These are phyloP conservation scores for Talaromyces amestolkiae DNA, from an alignment of 2,329 filamentous ascomycete genomes.

Conservation along the genomic window DNA sequence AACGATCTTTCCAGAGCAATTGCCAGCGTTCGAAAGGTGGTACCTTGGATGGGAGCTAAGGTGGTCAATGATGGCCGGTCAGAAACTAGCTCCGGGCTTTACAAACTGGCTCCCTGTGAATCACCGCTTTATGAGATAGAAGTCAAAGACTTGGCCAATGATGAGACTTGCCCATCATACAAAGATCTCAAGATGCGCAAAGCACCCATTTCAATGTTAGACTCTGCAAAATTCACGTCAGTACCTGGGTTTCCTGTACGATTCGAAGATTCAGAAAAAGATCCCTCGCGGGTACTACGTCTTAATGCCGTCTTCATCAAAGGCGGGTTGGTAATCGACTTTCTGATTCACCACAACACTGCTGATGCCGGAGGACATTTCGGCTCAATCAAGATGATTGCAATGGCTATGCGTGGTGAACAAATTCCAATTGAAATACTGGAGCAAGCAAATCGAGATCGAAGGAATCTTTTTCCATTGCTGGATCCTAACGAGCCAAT, in stretches of 20 bases:
- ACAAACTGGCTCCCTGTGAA: background rate
- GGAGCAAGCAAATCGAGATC: conserved; percentile 29
- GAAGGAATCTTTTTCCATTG: conserved; percentile 30
- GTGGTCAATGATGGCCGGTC: conserved; percentile 22
- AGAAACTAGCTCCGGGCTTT: background rate
- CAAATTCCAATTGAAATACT: conserved; percentile 5
- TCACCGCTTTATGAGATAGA: background rate
- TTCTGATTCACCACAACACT: conserved; percentile 20
- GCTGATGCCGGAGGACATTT: conserved; percentile 21
- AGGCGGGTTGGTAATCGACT: conserved; percentile 12
- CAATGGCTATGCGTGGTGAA: conserved; percentile 15
- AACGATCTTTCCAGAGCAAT: conserved; percentile 19
- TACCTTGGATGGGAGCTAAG: conserved; percentile 27
- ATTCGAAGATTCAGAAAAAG: conserved; percentile 10
- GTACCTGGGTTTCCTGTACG: conserved; percentile 8
- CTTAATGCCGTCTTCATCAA: conserved; percentile 14
- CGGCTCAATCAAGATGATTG: conserved; percentile 2
- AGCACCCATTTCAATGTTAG: conserved; percentile 13
- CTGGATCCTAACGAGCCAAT: conserved; percentile 27
- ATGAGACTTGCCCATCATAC: conserved; percentile 8
- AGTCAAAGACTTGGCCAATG: conserved; percentile 2
- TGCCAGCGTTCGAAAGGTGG: conserved; percentile 16
- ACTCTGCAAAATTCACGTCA: conserved; percentile 5
- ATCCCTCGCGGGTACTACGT: conserved; percentile 4
- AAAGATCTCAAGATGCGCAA: conserved; percentile 11